These are phyloP conservation scores for Nannochloropsis gaditana DNA, from an alignment of 108 stramenopile genomes.

Conservation along the genomic window DNA sequence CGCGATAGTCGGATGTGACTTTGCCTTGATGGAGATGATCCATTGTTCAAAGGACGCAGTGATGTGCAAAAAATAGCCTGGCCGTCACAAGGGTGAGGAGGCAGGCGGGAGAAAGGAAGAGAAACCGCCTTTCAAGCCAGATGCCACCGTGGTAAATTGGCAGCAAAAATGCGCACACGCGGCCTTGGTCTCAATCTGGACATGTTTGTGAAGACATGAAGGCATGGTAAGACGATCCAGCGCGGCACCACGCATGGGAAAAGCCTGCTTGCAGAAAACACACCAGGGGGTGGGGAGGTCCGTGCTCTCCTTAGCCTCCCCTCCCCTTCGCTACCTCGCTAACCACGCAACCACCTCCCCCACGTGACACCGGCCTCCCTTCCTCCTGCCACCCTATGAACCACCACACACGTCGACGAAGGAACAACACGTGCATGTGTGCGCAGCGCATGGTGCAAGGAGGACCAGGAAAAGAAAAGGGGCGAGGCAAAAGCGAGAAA, in stretches of 20 bases:
- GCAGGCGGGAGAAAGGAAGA: constrained; percentile 7
- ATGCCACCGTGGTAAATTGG: not conserved
- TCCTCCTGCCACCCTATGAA: not conserved
- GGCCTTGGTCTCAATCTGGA: not conserved
- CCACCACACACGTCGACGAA: not conserved
- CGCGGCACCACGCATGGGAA: not conserved
- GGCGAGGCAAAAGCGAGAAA: not conserved
- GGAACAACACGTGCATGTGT: too few species aligned
- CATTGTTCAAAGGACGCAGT: not conserved
- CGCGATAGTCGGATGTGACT: constrained; percentile 3
- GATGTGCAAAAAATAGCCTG: not conserved
- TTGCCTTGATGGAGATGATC: not conserved
- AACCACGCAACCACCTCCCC: constrained; percentile 11
- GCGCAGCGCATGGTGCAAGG: too few species aligned
- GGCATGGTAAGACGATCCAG: not conserved
- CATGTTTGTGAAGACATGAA: not conserved
- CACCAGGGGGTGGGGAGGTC: not conserved
- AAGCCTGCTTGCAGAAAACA: not conserved
- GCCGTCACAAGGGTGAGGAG: not conserved
- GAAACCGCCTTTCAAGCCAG: not conserved
- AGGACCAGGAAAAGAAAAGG: not conserved
- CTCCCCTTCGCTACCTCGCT: not conserved
- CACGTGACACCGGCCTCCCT: too few species aligned
- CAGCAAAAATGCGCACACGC: not conserved
- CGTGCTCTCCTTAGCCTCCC: not conserved